Evolutionary conservation across 176 grass and related monocot genomes (phyloP).

Genomic region (Lolium multiflorum): DNA sequence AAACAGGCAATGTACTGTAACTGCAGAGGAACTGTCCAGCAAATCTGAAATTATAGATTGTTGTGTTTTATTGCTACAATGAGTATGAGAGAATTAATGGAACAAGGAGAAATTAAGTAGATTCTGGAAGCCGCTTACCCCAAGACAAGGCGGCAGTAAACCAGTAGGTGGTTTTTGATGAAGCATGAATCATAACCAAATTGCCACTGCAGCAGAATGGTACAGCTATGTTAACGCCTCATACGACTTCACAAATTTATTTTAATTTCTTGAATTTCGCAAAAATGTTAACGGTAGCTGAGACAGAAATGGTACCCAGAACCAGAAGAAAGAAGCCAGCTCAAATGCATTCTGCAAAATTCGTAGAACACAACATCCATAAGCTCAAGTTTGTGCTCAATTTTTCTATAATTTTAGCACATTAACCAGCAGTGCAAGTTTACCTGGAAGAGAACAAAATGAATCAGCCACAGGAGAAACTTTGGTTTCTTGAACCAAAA

Average conservation of each 20-base stretch:
- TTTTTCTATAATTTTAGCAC: constrained; percentile 5
- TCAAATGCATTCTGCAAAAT: constrained; percentile 92
- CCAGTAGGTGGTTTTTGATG: constrained; percentile 86
- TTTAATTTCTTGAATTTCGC: background rate
- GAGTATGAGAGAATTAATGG: too few species aligned
- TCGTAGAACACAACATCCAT: constrained; percentile 28
- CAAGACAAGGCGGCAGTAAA: constrained; percentile 93
- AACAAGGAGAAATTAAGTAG: background rate
- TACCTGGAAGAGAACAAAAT: constrained; percentile 98
- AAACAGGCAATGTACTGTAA: constrained; percentile 96
- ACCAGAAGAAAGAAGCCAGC: constrained; percentile 99
- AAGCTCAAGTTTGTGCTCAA: background rate
- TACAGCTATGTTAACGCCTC: background rate
- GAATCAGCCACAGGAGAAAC: constrained; percentile 84
- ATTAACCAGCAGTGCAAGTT: constrained; percentile 17
- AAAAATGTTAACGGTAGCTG: background rate
- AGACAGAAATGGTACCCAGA: constrained; percentile 78
- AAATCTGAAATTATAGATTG: constrained; percentile 62
- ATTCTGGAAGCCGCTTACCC: constrained; percentile 56
- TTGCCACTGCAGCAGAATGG: constrained; percentile 82
- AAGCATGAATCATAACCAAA: constrained; percentile 98
- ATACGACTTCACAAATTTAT: background rate
- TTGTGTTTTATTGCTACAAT: background rate
- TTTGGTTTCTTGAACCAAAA: constrained; percentile 99
- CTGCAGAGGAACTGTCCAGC: constrained; percentile 92